Evolutionary conservation across 306 rosid species (phyloP).

Genomic region (Dicorynia guianensis): DNA sequence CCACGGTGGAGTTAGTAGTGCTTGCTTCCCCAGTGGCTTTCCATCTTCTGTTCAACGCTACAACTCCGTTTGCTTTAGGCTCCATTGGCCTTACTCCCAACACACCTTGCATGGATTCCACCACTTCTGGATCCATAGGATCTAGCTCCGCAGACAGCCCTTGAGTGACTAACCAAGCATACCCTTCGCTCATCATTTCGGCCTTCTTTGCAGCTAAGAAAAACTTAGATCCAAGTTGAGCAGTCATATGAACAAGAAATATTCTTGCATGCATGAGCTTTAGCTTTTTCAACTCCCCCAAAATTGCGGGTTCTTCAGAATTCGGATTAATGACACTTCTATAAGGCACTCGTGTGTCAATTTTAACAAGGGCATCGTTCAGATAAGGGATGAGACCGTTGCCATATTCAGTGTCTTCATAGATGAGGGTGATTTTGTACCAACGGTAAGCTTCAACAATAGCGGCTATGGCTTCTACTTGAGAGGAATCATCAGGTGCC

Average conservation of each 20-base stretch:
- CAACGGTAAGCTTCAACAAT: constrained; percentile 40
- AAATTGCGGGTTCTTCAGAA: background rate
- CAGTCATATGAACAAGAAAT: constrained; percentile 49
- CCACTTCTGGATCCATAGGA: constrained; percentile 2
- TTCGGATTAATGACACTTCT: constrained; percentile 33
- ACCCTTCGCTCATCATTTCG: constrained; percentile 41
- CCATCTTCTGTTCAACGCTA: constrained; percentile 27
- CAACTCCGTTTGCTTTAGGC: background rate
- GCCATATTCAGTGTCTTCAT: constrained; percentile 45
- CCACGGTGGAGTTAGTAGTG: background rate
- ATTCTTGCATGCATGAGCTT: constrained; percentile 32
- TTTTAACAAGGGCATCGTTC: constrained; percentile 31
- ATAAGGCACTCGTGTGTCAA: constrained; percentile 14
- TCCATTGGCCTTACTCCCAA: constrained; percentile 44
- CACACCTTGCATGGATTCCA: constrained; percentile 49
- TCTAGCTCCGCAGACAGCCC: constrained; percentile 36
- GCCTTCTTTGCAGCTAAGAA: constrained; percentile 38
- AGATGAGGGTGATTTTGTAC: constrained; percentile 42
- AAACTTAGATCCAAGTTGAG: constrained; percentile 27
- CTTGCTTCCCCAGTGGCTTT: background rate
- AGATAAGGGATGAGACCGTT: constrained; percentile 42
- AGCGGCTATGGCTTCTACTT: constrained; percentile 38
- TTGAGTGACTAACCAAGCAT: constrained; percentile 38
- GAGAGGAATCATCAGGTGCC: constrained; percentile 34
- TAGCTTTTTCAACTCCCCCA: constrained; percentile 29